Evolutionary conservation across 1,139 yeast species (phyloP), one percentile per base, ranked within the genome.

Genomic region (Sugiyamaella japonica): DNA sequence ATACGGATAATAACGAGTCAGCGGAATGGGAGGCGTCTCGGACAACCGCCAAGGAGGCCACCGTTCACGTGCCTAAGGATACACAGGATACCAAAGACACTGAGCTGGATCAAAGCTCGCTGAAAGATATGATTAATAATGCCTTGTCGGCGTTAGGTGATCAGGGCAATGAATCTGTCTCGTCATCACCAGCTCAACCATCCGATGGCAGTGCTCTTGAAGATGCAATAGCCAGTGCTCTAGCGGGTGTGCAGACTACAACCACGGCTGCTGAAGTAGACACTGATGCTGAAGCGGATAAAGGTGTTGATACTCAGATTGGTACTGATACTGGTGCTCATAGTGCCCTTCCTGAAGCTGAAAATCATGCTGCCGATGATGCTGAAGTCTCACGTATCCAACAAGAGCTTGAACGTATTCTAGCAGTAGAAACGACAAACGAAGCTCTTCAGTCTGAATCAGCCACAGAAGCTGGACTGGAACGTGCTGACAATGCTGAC

Each of bases 111-210:
- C 52, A 49, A 12, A 23, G 10, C 7, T 25, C 47, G 15, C 23
- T 49, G 15, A 49, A 39, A 12, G 52, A 39, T 15, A 13, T 49
- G 23, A 49, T 49, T 23, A 47, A 42, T 9, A 49, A 49, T 41
- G 52, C 52, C 3, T 23, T 49, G 17, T 13, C 45, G 7, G 52
- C 52, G n/a, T 36, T 49, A 28, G 48, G 43, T 13, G 46, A 23
- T 8, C 32, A 40, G 17, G 38, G 36, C 10, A 15, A 29, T 6
- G 28, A 13, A 31, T 3, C 48, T 7, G 20, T 8, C 10, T n/a
- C 15, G 31, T 12, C 23, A 28, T 6, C 37, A 13, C 20, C 37
- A 13, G 3, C 20, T 31, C 16, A 44, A n/a, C 43, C 29, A 23
- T 9, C 17, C 29, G 29, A 20, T 3, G 25, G 25, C 6, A 20